phyloP scores from a whole-genome alignment of 176 grass and related monocot genomes.

The Panicum miliaceum region DNA sequence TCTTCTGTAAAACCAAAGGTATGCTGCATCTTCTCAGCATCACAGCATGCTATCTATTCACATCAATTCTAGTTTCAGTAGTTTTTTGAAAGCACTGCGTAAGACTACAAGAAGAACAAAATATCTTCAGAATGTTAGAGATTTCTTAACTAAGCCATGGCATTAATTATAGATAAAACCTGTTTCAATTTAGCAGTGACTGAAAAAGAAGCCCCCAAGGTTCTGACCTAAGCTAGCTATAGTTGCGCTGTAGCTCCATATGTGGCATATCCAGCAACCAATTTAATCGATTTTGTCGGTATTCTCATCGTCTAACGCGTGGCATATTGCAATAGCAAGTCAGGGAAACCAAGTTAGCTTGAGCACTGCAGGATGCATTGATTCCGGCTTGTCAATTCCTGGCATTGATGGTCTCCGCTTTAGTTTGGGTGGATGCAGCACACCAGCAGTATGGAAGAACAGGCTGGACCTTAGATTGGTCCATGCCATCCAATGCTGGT shows the following conservation, averaged over 20 bases:
- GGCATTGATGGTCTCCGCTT: constrained; percentile 33
- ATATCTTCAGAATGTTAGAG: neutral
- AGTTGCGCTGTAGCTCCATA: neutral
- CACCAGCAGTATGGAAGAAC: constrained; percentile 30
- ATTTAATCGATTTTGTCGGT: neutral
- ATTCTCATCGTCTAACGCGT: neutral
- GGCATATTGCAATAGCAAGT: constrained; percentile 18
- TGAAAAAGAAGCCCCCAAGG: too few species aligned
- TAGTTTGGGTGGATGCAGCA: constrained; percentile 47
- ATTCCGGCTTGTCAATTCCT: constrained; percentile 30
- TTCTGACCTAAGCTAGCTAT: too few species aligned
- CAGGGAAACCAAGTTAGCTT: constrained; percentile 44
- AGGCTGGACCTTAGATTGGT: constrained; percentile 42
- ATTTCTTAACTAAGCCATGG: neutral
- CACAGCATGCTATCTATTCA: neutral
- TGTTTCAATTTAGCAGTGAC: too few species aligned
- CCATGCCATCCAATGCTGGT: constrained; percentile 46
- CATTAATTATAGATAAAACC: neutral
- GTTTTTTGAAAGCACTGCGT: neutral
- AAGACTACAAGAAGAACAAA: neutral
- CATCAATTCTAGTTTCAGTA: neutral
- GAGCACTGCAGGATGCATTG: constrained; percentile 38
- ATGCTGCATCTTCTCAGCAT: constrained; percentile 19
- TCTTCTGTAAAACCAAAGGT: constrained; percentile 62
- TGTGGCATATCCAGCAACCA: neutral